Base-by-base conservation (phyloP, 768 basidiomycete species). In the Porphyrellus cyaneotinctus region DNA sequence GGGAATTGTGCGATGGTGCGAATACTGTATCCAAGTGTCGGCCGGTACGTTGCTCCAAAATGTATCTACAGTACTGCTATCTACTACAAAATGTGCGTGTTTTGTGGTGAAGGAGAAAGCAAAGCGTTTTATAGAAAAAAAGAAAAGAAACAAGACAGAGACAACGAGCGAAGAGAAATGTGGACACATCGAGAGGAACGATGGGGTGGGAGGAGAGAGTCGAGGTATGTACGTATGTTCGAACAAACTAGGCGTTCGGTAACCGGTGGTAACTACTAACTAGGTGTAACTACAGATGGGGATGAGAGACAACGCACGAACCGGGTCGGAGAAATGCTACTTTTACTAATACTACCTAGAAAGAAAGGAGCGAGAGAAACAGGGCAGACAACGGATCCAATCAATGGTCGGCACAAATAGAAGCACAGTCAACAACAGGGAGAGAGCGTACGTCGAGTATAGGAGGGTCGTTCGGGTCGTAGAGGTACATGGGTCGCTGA, bases 1-100 rank as follows among this genome's bases (percentile, higher is more conserved):
- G 7, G 17, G 17, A n/a, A n/a, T 17, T 15, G 15, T 2, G 15
- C 15, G 35, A 14, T 32, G 43, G 17, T 20, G 18, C 37, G 20
- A 49, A 52, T 67, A n/a, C n/a, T n/a, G n/a, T n/a, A 62, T 67
- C 57, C 59, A 56, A 58, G 30, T 51, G 48, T 53, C 33, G 20
- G 26, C 9, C 26, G 26, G 56, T 64, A 58, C 58, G 54, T 65
- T 60, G 63, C 60, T 62, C 54, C 53, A 47, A 43, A 43, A 57
- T 68, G 62, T 71, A 71, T 70, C 70, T 70, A n/a, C n/a, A n/a
- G n/a, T n/a, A 70, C 68, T 70, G 51, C 60, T 70, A 69, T 70
- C 70, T 69, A 69, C 70, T 69, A 71, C 64, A 64, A 58, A 56
- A 35, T 66, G 49, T 58, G 54, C 51, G 52, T 64, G 53, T 43